Conservation (phyloP, 495 filamentous ascomycete species). For the Astrocystis sublimbata region DNA sequence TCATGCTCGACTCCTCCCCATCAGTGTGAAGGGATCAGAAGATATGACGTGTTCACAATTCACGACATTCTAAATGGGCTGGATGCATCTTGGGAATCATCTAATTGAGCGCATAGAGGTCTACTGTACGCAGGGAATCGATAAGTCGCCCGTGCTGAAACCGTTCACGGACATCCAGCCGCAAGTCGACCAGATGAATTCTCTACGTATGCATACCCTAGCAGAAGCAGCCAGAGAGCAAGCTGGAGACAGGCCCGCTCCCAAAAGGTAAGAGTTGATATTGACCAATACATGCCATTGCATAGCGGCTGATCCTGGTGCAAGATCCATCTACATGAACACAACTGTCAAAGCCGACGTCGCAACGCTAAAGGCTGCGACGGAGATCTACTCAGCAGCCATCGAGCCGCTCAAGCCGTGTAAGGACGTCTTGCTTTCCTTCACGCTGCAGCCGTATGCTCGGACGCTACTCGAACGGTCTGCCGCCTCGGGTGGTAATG, state of each 20-base stretch:
- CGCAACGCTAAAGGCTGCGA: conserved; percentile 15
- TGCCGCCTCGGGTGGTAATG: conserved; percentile 30
- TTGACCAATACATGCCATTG: not conserved
- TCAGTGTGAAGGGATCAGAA: not conserved
- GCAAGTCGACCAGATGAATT: conserved; percentile 16
- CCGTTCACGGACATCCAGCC: conserved; percentile 20
- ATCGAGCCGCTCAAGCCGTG: conserved; percentile 15
- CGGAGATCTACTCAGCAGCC: conserved; percentile 14
- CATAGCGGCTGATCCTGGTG: not conserved
- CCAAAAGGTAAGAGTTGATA: not conserved
- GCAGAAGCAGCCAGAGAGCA: not conserved
- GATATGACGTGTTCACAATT: not conserved
- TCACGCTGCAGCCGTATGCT: conserved; percentile 35
- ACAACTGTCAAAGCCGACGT: conserved; percentile 23
- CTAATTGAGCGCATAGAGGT: not conserved
- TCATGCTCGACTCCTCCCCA: not conserved
- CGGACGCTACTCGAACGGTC: conserved; percentile 22
- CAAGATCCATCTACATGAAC: conserved; percentile 26
- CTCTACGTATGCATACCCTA: conserved; percentile 9
- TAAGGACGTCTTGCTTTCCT: conserved; percentile 8
- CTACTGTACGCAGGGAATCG: conserved; percentile 20
- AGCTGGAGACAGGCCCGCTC: not conserved
- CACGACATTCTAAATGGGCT: not conserved
- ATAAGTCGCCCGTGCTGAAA: conserved; percentile 20
- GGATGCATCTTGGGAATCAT: not conserved